Conservation (phyloP, 768 basidiomycete species). For the Russula sp. region DNA sequence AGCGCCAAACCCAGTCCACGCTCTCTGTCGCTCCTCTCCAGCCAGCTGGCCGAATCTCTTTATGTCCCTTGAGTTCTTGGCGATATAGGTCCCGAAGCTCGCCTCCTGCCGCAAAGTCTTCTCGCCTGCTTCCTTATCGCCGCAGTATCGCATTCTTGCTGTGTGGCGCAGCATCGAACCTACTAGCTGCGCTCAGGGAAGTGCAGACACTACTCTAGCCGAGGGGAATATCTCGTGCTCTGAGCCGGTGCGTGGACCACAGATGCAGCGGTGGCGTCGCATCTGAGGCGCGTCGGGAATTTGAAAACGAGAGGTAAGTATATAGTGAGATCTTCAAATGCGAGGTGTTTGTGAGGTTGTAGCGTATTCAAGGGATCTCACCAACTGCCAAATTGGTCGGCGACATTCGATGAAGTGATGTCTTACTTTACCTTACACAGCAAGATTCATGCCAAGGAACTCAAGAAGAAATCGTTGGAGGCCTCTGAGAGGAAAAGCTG, state of each 20-base stretch:
- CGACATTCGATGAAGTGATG: not conserved
- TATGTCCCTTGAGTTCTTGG: not conserved
- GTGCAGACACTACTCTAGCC: not conserved
- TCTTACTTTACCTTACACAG: not conserved
- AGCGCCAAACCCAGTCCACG: not conserved
- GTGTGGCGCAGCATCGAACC: not conserved
- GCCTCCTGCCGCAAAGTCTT: not conserved
- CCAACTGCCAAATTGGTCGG: not conserved
- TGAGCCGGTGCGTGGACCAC: too few species aligned
- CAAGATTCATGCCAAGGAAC: not conserved
- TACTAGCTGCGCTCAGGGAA: not conserved
- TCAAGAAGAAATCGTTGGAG: not conserved
- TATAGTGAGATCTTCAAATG: not conserved
- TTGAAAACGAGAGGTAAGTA: not conserved
- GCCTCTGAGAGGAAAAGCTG: too few species aligned
- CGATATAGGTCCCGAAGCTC: not conserved
- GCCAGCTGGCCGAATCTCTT: not conserved
- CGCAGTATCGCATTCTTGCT: too few species aligned
- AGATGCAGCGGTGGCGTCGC: not conserved
- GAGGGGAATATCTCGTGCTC: not conserved
- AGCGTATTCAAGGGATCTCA: not conserved
- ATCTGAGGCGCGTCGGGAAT: too few species aligned
- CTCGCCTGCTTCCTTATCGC: not conserved
- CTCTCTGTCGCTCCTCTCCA: not conserved
- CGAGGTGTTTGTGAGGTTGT: not conserved